These are phyloP conservation scores for Blastobotrys serpentis DNA, from an alignment of 1,139 yeast genomes.

Conservation along the genomic window DNA sequence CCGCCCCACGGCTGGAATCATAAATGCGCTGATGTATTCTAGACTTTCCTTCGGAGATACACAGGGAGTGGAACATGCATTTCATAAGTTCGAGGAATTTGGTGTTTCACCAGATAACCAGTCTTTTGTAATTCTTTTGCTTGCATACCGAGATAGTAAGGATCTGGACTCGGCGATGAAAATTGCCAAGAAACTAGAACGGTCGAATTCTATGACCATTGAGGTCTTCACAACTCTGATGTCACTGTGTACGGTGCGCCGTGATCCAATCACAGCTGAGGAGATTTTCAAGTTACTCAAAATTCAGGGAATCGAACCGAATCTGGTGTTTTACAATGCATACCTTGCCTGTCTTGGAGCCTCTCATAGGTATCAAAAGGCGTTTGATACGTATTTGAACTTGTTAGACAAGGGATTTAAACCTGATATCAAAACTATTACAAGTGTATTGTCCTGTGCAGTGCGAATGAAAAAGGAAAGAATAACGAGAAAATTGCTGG, in stretches of 20 bases:
- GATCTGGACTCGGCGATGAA: constrained; percentile 36
- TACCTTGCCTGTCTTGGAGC: constrained; percentile 29
- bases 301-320: constrained; percentile 28
- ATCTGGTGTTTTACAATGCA: constrained; percentile 30
- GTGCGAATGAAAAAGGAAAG: constrained; percentile 19
- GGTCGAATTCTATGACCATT: constrained; percentile 5
- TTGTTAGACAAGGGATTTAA: constrained; percentile 24
- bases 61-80: constrained; percentile 46
- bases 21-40: constrained; percentile 48
- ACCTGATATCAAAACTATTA: constrained; percentile 31
- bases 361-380: constrained; percentile 24
- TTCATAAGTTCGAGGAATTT: constrained; percentile 40
- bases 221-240: constrained; percentile 7
- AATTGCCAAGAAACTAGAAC: constrained; percentile 32
- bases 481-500: constrained; percentile 8
- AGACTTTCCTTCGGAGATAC: constrained; percentile 49
- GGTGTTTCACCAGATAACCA: constrained; percentile 38
- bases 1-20: constrained; percentile 49
- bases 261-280: background rate
- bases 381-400: constrained; percentile 23
- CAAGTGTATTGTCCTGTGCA: constrained; percentile 28
- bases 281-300: background rate
- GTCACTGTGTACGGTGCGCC: constrained; percentile 6
- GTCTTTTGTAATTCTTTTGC: constrained; percentile 32
- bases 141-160: constrained; percentile 32